phyloP scores from a whole-genome alignment of 148 eudicot species.

The Selenicereus undatus region DNA sequence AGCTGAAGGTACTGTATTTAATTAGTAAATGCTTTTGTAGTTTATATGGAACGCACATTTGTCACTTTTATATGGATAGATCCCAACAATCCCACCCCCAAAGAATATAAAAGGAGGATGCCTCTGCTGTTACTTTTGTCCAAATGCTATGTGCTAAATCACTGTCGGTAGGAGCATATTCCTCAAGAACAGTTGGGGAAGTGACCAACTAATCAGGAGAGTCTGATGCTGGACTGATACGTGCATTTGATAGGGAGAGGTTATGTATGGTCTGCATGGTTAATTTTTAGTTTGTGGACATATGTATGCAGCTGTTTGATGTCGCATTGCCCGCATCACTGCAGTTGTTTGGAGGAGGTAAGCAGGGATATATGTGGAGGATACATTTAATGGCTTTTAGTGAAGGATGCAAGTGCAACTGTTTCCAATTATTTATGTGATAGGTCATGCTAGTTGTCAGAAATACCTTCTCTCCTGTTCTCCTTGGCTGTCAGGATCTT shows the following conservation, averaged over 20 bases:
- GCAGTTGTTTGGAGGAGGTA: background rate
- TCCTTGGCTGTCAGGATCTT: background rate
- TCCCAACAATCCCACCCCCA: background rate
- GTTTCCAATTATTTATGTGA: background rate
- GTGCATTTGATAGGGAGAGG: no score
- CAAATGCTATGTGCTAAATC: background rate
- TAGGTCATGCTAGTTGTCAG: background rate
- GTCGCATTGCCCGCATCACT: background rate
- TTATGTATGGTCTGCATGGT: no score
- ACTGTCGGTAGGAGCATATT: background rate
- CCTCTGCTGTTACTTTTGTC: background rate
- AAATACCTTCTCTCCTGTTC: background rate
- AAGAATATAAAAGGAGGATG: background rate
- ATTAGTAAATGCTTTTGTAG: constrained; percentile 3
- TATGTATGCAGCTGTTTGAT: no score
- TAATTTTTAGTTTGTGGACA: no score
- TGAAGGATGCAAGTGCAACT: background rate
- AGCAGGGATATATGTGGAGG: background rate
- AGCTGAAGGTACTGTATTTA: constrained; percentile 63
- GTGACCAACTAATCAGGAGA: no score
- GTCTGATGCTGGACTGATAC: no score
- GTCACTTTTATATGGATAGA: background rate
- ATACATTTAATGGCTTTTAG: background rate
- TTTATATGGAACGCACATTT: background rate
- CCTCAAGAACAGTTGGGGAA: no score